Evolutionary conservation across 1,284 basidiomycete species (phyloP), one percentile per base, ranked within the genome.

Genomic region (Phylloboletellus chloephorus): DNA sequence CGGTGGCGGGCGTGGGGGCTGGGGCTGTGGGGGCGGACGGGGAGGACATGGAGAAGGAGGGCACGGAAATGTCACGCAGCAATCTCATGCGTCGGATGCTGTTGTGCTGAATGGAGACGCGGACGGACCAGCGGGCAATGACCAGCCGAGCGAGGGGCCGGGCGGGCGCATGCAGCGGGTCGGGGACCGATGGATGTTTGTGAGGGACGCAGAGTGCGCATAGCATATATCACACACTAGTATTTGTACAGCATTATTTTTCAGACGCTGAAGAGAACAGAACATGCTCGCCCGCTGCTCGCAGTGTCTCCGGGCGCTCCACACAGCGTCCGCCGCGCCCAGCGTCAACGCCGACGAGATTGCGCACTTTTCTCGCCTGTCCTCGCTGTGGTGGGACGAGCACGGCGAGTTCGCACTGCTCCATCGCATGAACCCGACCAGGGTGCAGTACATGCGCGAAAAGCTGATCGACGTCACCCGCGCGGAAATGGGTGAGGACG

Each of bases 321-420:
- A 64, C 20, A 54, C 60, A 0, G 49, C 43, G 7, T 53, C 52
- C 25, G 6, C 39, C 6, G 26, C 43, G 15, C 43, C 57, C 4
- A 61, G 69, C n/a, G 74, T 92, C 54, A 94, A 94, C 58, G 58
- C 73, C 1, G 74, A 74, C 39, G 94, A 98, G 64, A 88, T 98
- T 39, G 82, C 86, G 0, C 91, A 94, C 63, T 98, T 99, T 64
- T 93, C 93, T 4, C 76, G 78, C 24, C 79, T 98, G 1, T 92
- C 92, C 0, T 82, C 88, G 17, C 75, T 88, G 57, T 99, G 96
- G 96, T 99, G 96, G 96, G 83, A 97, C 63, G 90, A 96, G 58
- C 73, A 73, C 21, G 94, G 95, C 52, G 94, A 98, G 63, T 96
- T 97, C 57, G 76, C 72, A 2, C 70, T 95, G 26, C 68, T 99